Conservation (phyloP, 106 monocot species). For the Acorus calamus region DNA sequence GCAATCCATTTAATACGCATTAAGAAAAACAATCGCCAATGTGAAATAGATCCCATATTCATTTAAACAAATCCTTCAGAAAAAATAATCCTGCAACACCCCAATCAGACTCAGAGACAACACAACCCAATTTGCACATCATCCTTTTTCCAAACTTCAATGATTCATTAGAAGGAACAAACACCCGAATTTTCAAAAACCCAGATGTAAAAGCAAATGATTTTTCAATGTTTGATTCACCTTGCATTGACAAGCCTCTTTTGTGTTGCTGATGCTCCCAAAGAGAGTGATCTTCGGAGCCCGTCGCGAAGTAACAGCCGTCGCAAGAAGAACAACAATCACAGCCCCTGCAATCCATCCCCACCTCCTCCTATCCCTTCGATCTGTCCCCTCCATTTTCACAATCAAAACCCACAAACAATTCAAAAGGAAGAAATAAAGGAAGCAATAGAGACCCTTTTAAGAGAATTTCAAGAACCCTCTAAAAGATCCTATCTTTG, state of each 20-base stretch:
- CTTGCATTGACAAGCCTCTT: constrained; percentile 30
- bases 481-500: no score
- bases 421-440: no score
- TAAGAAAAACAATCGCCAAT: not conserved
- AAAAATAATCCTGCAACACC: no score
- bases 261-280: not conserved
- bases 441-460: no score
- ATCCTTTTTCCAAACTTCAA: no score
- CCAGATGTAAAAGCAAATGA: not conserved
- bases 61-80: not conserved
- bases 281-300: constrained; percentile 13
- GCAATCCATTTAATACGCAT: not conserved
- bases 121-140: no score
- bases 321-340: constrained; percentile 31
- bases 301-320: constrained; percentile 24
- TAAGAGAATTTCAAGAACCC: no score
- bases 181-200: no score
- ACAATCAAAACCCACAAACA: no score
- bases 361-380: constrained; percentile 9
- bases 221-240: constrained; percentile 5
- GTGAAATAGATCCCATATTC: not conserved
- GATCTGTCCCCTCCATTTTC: not conserved
- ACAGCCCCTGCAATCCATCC: constrained; percentile 15
- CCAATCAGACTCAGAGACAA: no score
- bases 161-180: no score